Base-by-base conservation (phyloP, 148 eudicot species). In the Rhododendron henanense region DNA sequence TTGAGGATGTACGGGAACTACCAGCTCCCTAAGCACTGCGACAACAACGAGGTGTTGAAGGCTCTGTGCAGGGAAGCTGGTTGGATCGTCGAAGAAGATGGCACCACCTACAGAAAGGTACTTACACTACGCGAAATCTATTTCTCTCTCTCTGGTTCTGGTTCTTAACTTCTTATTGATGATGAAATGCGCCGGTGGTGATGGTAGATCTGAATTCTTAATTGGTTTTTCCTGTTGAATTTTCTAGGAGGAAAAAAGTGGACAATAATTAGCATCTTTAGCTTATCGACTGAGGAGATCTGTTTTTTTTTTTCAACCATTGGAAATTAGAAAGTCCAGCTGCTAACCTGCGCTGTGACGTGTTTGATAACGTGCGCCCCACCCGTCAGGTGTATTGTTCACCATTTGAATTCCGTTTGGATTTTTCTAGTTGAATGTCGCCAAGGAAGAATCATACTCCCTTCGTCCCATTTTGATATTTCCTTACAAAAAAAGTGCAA, bases 31-130 rank as follows among this genome's bases (percentile, higher is more conserved):
- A 96, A 96, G 87, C 99, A 96, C 85, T 96, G 98, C 39, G 98
- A 96, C 69, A 96, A 96, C 86, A 96, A 96, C 88, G 98, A 96
- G 87, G 99, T 96, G 13, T 90, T 96, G 83, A 96, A 96, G 82
- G 99, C 98, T 14, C 93, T 96, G 23, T 95, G 98, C 76, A 90
- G 93, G 6, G 98, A 96, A 85, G 99, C 99, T 67, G 99, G 99
- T 47, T 96, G 99, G 99, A 81, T 93, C 85, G 99, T 96, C 18
- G 98, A 95, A 88, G 95, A 94, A 57, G 99, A 96, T 35, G 99
- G 99, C 75, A 96, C 98, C 45, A 96, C 99, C 51, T 96, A 95
- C 44, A 87, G 98, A 71, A 93, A 93, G 95, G 98, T 96, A 90
- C 61, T 55, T 5, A 53, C 61, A 16, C 61, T 15, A 14, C 44